Evolutionary conservation across 2,329 filamentous ascomycete species (phyloP).

Genomic region (Teratosphaeria nubilosa): DNA sequence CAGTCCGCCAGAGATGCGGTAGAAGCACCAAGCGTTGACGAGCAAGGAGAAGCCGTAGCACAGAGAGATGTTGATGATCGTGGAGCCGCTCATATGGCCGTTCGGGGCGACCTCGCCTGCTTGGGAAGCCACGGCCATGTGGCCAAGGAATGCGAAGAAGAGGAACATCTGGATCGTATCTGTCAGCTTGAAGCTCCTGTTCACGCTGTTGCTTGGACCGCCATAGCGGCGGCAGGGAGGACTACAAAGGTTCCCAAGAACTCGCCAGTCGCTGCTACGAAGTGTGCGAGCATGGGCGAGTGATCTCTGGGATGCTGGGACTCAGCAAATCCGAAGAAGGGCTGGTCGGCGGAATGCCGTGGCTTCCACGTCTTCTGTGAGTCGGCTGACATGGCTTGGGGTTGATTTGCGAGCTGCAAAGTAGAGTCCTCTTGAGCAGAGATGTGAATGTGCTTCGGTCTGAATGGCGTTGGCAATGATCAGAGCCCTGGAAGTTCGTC

Average conservation of each 20-base stretch:
- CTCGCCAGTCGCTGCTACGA: conserved; percentile 18
- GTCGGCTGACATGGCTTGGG: background rate
- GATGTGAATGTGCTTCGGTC: background rate
- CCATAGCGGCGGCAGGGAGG: background rate
- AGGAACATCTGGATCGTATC: conserved; percentile 17
- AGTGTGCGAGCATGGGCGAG: conserved; percentile 9
- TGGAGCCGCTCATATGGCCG: conserved; percentile 12
- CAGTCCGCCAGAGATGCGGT: conserved; percentile 24
- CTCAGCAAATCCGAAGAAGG: conserved; percentile 5
- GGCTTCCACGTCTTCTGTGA: background rate
- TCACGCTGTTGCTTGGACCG: background rate
- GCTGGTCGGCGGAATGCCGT: conserved; percentile 3
- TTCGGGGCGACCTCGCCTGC: conserved; percentile 9
- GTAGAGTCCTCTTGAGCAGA: background rate
- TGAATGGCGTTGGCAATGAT: no score
- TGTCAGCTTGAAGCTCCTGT: background rate
- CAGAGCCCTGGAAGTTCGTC: background rate
- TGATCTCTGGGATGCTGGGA: background rate
- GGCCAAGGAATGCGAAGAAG: conserved; percentile 22
- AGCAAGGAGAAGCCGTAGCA: conserved; percentile 23
- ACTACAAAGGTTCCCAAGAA: conserved; percentile 8
- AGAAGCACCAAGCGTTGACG: conserved; percentile 21
- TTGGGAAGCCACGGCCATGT: conserved; percentile 14
- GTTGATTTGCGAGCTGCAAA: background rate
- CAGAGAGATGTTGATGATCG: conserved; percentile 20